A percentile compares a stretch with the other conserved stretches of the same genome.
phyloP scores from a whole-genome alignment of 257 asterid species.

The Solanum medicagineum region DNA sequence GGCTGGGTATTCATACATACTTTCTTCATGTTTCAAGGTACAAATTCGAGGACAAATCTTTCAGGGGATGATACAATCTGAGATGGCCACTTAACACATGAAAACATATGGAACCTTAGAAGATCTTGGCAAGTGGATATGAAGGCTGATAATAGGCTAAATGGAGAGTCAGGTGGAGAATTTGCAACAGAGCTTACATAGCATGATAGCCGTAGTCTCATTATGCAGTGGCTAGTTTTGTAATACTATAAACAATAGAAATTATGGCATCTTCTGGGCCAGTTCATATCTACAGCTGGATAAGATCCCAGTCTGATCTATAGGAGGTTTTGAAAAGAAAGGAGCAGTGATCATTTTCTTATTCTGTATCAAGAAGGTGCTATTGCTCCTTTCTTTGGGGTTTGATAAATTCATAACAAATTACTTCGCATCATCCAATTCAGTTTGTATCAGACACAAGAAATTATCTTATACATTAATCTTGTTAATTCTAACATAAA shows the following conservation, averaged over 20 bases:
- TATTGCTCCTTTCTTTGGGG: background rate
- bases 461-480: background rate
- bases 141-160: background rate
- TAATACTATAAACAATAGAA: background rate
- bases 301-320: background rate
- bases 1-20: background rate
- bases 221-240: background rate
- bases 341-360: background rate
- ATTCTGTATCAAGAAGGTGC: background rate
- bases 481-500: background rate
- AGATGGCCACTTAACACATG: background rate
- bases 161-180: background rate
- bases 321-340: background rate
- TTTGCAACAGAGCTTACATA: background rate
- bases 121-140: background rate
- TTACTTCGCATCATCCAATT: background rate
- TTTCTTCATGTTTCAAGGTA: background rate
- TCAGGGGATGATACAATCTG: background rate
- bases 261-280: background rate
- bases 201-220: background rate
- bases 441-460: background rate
- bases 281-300: background rate
- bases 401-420: background rate
- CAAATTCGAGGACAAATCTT: background rate
- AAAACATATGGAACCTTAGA: background rate